Conservation (phyloP, 2,329 filamentous ascomycete species). For the Clonostachys rhizophaga region DNA sequence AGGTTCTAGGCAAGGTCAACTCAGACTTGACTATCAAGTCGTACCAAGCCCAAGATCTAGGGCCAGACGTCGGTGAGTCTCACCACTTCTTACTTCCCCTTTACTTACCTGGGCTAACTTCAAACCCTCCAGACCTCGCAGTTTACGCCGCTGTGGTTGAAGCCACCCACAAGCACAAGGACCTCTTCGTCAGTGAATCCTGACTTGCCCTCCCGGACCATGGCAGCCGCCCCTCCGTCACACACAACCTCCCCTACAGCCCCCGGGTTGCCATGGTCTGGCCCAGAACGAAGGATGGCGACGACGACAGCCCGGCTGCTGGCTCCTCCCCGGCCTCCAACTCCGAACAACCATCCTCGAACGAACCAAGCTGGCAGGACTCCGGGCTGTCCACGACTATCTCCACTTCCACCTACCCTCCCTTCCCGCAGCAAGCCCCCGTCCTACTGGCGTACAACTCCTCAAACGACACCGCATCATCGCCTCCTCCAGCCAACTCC, state of each 20-base stretch:
- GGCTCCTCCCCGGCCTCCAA: neutral
- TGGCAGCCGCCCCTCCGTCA: slow-evolving; percentile 9
- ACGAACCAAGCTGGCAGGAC: too few relatives aligned
- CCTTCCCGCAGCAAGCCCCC: neutral
- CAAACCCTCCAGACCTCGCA: slow-evolving; percentile 57
- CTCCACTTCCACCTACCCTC: neutral
- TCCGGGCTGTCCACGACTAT: neutral
- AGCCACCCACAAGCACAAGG: slow-evolving; percentile 73
- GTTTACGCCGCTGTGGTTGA: slow-evolving; percentile 79
- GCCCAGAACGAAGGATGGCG: slow-evolving; percentile 12
- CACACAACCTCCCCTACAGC: slow-evolving; percentile 9
- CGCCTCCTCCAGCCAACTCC: too few relatives aligned
- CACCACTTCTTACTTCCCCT: neutral
- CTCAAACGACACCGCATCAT: neutral
- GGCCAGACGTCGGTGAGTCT: slow-evolving; percentile 61
- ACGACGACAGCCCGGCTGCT: neutral
- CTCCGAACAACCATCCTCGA: neutral
- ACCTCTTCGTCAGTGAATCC: slow-evolving; percentile 67
- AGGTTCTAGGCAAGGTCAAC: slow-evolving; percentile 78
- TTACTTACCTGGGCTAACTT: neutral
- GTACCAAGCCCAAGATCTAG: slow-evolving; percentile 65
- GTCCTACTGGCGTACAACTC: neutral
- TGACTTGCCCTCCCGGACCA: slow-evolving; percentile 23
- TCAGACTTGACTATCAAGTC: slow-evolving; percentile 68
- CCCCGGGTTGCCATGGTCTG: slow-evolving; percentile 33